Percentiles rank a stretch among this genome's conserved stretches.
Evolutionary conservation across 495 filamentous ascomycete species (phyloP).

Genomic region (Annulohypoxylon moriforme): DNA sequence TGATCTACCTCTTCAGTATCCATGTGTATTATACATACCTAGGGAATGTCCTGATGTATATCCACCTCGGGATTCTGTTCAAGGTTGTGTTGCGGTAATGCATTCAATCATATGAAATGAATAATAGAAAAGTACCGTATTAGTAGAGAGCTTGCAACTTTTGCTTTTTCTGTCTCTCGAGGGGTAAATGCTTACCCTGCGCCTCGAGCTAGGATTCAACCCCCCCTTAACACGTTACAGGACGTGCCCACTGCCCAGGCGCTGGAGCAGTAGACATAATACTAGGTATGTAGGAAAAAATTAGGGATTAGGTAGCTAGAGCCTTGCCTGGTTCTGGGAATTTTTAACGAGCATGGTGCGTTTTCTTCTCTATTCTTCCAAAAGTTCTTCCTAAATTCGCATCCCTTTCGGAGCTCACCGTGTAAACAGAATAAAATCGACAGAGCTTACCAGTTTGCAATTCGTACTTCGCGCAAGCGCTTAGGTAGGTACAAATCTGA

Average conservation of each 20-base stretch:
- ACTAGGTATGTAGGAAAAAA: not conserved
- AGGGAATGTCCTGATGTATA: not conserved
- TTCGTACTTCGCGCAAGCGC: not conserved
- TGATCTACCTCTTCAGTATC: not conserved
- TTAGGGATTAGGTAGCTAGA: not conserved
- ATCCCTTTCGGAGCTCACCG: constrained; percentile 27
- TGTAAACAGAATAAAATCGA: constrained; percentile 1
- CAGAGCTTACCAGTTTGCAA: constrained; percentile 4
- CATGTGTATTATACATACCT: too few relatives aligned
- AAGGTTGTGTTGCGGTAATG: constrained; percentile 25
- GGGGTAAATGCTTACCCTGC: constrained; percentile 27
- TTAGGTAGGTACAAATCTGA: not conserved
- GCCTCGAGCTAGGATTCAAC: constrained; percentile 6
- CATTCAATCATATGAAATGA: constrained; percentile 12
- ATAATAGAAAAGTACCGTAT: not conserved
- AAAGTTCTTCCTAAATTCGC: constrained; percentile 2
- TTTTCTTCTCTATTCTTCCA: not conserved
- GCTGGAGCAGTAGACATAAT: not conserved
- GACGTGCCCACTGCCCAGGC: constrained; percentile 7
- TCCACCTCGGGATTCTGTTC: constrained; percentile 27
- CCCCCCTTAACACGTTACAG: constrained; percentile 25
- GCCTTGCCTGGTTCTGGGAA: constrained; percentile 40
- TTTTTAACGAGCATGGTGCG: constrained; percentile 33
- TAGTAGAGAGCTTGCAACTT: constrained; percentile 9
- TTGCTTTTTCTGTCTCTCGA: constrained; percentile 38